phyloP scores from a whole-genome alignment of 73 alveolate species.

The Strombidium stylifer region DNA sequence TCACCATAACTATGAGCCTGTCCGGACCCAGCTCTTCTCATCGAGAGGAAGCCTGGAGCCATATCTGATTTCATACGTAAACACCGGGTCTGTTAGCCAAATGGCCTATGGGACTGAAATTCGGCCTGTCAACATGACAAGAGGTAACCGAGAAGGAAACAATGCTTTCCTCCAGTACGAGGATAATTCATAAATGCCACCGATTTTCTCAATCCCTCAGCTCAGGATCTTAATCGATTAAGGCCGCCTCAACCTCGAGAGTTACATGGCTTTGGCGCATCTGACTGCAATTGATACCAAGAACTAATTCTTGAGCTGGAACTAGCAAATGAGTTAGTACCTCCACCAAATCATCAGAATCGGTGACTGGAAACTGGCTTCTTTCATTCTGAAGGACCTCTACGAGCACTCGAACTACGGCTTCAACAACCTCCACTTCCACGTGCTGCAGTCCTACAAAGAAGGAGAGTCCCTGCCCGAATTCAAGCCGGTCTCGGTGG shows the following conservation, averaged over 20 bases:
- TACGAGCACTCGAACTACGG: conserved; percentile 85
- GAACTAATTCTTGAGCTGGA: conserved; percentile 41
- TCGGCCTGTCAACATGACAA: conserved; percentile 84
- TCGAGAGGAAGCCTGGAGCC: conserved; percentile 47
- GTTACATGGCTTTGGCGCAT: conserved; percentile 12
- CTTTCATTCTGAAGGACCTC: conserved; percentile 57
- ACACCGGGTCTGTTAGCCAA: conserved; percentile 82
- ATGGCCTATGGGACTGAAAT: conserved; percentile 88
- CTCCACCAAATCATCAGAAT: conserved; percentile 76
- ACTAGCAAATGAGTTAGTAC: too few relatives aligned
- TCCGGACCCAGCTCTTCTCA: conserved; percentile 31
- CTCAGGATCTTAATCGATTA: too few relatives aligned
- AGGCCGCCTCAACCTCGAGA: neutral
- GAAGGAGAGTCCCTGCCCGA: too few relatives aligned
- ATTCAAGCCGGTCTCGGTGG: conserved; percentile 65
- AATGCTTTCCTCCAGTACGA: conserved; percentile 93
- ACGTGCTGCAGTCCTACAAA: conserved; percentile 76
- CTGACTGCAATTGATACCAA: conserved; percentile 61
- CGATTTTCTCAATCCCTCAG: too few relatives aligned
- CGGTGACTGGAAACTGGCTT: conserved; percentile 86
- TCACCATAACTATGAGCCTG: conserved; percentile 37
- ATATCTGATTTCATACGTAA: conserved; percentile 66
- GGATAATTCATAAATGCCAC: conserved; percentile 11
- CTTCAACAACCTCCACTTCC: conserved; percentile 87
- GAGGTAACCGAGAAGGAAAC: conserved; percentile 97